These are phyloP conservation scores for Solanum medicagineum DNA, from an alignment of 257 asterid genomes.

Conservation along the genomic window DNA sequence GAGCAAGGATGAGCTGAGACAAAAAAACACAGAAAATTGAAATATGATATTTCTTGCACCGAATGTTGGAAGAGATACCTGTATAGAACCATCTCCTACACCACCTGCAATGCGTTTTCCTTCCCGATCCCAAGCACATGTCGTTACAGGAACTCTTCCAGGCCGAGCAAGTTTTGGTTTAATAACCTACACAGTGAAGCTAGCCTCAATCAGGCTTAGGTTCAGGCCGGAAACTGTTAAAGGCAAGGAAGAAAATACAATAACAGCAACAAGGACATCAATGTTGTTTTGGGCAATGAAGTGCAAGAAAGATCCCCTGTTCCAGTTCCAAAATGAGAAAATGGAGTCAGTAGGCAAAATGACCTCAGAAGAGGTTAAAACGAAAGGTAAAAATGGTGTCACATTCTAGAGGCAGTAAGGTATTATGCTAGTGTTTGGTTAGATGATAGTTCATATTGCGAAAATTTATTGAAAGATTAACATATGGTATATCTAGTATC, in stretches of 20 bases:
- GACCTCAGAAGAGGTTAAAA: background rate
- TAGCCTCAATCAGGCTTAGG: slow-evolving; percentile 8
- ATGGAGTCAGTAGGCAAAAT: background rate
- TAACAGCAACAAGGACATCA: background rate
- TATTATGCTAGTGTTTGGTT: background rate
- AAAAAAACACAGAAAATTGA: background rate
- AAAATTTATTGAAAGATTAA: background rate
- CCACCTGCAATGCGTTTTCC: slow-evolving; percentile 89
- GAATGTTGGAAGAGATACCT: slow-evolving; percentile 28
- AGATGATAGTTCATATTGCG: background rate
- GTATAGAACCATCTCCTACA: slow-evolving; percentile 88
- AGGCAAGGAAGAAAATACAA: background rate
- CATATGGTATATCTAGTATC: background rate
- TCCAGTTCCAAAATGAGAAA: background rate
- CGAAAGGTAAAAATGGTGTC: background rate
- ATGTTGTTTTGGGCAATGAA: background rate
- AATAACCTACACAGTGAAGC: slow-evolving; percentile 50
- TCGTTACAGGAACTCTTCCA: slow-evolving; percentile 87
- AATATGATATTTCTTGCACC: background rate
- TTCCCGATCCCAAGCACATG: slow-evolving; percentile 91
- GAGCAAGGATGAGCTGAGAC: background rate
- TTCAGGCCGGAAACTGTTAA: background rate
- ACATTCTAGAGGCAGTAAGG: background rate
- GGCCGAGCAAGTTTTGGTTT: slow-evolving; percentile 85
- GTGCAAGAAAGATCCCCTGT: background rate